Base-by-base conservation (phyloP, 306 rosid genomes). In the Dalbergia cultrata region DNA sequence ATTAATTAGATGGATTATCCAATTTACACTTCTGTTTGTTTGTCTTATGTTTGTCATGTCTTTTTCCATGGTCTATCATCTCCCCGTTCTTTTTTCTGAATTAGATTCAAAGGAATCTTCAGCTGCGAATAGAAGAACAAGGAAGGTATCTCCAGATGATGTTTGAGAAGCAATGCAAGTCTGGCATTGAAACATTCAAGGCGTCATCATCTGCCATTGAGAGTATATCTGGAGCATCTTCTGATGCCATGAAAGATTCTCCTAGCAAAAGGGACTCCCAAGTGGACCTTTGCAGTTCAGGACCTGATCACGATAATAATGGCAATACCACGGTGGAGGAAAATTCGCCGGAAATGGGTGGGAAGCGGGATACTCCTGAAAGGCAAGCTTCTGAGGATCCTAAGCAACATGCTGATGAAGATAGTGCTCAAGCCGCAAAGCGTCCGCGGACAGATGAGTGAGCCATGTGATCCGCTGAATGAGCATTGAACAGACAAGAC, bases 41-140 rank as follows among this genome's bases (percentile, higher is more conserved):
- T 63, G 70, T 78, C 57, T 77, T 65, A 71, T 57, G 35, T 5
- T 35, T 56, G 39, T 64, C 44, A 8, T 33, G 60, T 56, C 78
- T 31, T 72, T 60, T 57, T 33, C 34, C 43, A 13, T 60, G 44
- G 17, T 66, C 81, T 80, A 80, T 54, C 49, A 39, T 57, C 54
- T 66, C 70, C 50, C 67, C 49, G 3, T 67, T 17, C 44, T 65
- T 26, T 71, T 81, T 11, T 74, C 52, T 70, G 35, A 53, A 43
- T 77, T 53, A 85, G 85, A 88, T 84, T 78, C 99, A 96, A 90
- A 89, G 99, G 86, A 96, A 88, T 86, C 89, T 96, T 73, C 99
- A 96, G 86, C 68, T 96, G 86, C 90, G 99, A 73, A 93, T 96
- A 80, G 99, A 96, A 90, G 99, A 96, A 78, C 99, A 96, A 78